Evolutionary conservation across 352 stramenopile species (phyloP), one percentile per base, ranked within the genome.

Genomic region (Phytophthora citrophthora): DNA sequence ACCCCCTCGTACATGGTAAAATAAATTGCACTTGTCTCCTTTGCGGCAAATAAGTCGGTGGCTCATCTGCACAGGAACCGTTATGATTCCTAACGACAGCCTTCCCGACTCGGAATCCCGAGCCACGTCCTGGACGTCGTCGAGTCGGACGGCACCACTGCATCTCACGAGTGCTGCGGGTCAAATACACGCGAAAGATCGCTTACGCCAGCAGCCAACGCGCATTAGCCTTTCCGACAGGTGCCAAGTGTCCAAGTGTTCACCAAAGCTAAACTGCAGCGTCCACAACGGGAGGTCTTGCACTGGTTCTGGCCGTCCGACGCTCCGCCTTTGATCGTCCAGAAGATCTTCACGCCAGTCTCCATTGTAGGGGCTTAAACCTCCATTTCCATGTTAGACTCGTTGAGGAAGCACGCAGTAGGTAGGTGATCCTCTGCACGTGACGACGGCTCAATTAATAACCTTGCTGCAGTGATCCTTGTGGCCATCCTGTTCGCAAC

Each of bases 401-500:
- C 49, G n/a, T 10, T 71, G 27, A 66, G 57, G 54, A 82, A 76
- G 51, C 77, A 84, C 51, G 75, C 66, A 55, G 51, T 82, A 16
- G 70, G 76, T 84, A 31, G 13, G 27, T 24, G 29, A 20, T 24
- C 31, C 15, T 7, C 48, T 41, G 4, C 10, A 24, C 18, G 5
- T 53, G 31, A 10, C 15, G 20, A 31, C 24, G 23, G 4, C 29
- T 57, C 23, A 40, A 38, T n/a, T 24, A 40, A 36, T 23, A 13
- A 34, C 9, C n/a, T 24, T 54, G 13, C 54, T 44, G n/a, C 26
- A 93, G 83, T 90, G 58, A 70, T 91, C 43, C 8, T 86, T 20
- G 54, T 90, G 26, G 83, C 81, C 11, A 64, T 91, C 50, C 49
- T 88, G 39, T 63, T 87, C 15, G 78, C 81, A 23, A 77, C 79